phyloP scores from a whole-genome alignment of 495 filamentous ascomycete genomes.

The Penicillium mononematosum region DNA sequence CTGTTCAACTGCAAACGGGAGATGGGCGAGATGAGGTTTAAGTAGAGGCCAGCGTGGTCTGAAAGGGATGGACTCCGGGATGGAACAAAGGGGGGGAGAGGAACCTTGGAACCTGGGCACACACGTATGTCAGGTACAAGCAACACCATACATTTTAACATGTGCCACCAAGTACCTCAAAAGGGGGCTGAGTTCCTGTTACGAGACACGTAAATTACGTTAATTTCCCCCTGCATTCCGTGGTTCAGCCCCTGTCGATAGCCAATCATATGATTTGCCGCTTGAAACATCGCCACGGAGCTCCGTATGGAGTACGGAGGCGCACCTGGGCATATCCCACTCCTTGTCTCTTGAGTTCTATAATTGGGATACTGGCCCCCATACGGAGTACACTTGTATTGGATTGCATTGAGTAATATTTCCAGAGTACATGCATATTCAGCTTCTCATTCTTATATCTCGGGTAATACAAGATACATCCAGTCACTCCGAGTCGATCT shows the following conservation, averaged over 20 bases:
- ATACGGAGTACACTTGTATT: not conserved
- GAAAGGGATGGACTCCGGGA: constrained; percentile 7
- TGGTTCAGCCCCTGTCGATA: constrained; percentile 5
- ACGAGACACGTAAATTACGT: constrained; percentile 9
- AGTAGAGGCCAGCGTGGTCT: constrained; percentile 52
- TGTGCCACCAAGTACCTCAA: constrained; percentile 1
- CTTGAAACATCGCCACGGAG: not conserved
- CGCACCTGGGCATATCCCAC: not conserved
- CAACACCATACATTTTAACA: constrained; percentile 10
- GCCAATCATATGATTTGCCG: not conserved
- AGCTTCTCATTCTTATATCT: not conserved
- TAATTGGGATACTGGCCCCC: constrained; percentile 4
- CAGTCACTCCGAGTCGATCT: constrained; percentile 1
- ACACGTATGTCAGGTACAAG: constrained; percentile 10
- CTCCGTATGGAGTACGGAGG: too few relatives aligned
- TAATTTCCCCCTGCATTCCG: constrained; percentile 26
- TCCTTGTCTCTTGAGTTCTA: constrained; percentile 2
- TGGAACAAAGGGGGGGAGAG: constrained; percentile 5
- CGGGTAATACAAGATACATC: constrained; percentile 3
- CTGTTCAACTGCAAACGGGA: constrained; percentile 21
- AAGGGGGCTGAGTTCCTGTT: constrained; percentile 3
- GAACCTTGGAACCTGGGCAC: not conserved
- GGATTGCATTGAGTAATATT: not conserved
- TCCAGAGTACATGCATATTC: not conserved
- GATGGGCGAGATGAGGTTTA: constrained; percentile 26